phyloP scores from a whole-genome alignment of 176 grass and related monocot species.

The Oryza glumipatula region DNA sequence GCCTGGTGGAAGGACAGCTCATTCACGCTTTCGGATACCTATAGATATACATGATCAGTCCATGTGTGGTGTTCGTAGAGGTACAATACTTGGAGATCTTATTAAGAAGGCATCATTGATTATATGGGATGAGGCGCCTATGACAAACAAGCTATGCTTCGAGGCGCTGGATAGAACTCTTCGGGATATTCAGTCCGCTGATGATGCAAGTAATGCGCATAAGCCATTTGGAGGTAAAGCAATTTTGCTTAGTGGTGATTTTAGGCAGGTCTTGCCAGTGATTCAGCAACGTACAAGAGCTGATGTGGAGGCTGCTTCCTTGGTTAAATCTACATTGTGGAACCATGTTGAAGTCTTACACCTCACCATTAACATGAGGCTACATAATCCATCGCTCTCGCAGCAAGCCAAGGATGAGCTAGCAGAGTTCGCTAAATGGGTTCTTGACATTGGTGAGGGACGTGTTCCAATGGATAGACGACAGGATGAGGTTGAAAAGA shows the following conservation, averaged over 20 bases:
- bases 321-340: background rate
- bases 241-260: background rate
- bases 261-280: background rate
- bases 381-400: background rate
- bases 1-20: background rate
- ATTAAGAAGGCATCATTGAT: too few relatives aligned
- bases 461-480: background rate
- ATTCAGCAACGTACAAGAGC: background rate
- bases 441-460: slow-evolving; percentile 11
- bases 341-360: fast-evolving
- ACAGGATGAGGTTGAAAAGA: too few relatives aligned
- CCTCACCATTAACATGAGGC: background rate
- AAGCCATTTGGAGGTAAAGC: background rate
- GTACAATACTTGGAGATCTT: too few relatives aligned
- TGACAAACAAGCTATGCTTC: background rate
- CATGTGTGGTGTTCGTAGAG: background rate
- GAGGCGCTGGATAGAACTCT: slow-evolving; percentile 5
- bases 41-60: background rate
- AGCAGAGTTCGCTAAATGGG: background rate
- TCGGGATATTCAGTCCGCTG: background rate
- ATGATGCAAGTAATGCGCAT: background rate
- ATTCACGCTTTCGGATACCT: background rate
- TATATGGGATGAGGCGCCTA: background rate
- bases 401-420: too few relatives aligned
- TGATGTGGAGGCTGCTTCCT: background rate